These are phyloP conservation scores for Cryphonectria nitschkei DNA, from an alignment of 2,329 filamentous ascomycete species.

Conservation along the genomic window DNA sequence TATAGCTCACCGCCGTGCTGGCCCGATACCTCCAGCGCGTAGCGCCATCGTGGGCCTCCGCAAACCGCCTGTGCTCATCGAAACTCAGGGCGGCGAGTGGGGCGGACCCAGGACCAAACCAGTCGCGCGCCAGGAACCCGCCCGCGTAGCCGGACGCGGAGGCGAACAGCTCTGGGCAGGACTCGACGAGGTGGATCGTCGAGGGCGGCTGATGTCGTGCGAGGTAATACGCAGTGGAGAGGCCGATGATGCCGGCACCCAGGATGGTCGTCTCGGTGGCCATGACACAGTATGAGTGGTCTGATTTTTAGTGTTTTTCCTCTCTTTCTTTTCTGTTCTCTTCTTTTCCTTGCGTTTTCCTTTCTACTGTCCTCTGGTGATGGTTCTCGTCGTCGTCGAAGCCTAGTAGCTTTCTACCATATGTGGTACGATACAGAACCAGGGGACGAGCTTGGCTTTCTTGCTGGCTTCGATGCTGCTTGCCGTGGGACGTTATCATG, in stretches of 20 bases:
- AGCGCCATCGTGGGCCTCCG: conserved; percentile 60
- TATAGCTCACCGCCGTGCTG: conserved; percentile 62
- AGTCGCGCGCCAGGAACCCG: conserved; percentile 75
- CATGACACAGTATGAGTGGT: conserved; percentile 33
- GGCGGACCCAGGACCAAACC: conserved; percentile 64
- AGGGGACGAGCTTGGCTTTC: background rate
- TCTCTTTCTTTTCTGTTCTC: too few species aligned
- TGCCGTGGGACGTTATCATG: background rate
- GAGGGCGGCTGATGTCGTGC: conserved; percentile 50
- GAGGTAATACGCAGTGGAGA: conserved; percentile 74
- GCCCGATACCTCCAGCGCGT: conserved; percentile 54
- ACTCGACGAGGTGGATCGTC: conserved; percentile 52
- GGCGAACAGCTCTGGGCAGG: conserved; percentile 62
- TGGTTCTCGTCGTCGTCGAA: background rate
- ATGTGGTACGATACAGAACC: background rate
- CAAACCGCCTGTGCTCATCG: conserved; percentile 67
- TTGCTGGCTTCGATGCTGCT: background rate
- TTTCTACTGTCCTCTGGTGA: background rate
- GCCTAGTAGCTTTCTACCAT: background rate
- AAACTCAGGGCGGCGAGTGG: conserved; percentile 70
- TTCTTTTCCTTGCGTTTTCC: background rate
- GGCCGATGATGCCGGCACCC: conserved; percentile 71
- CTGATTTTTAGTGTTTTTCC: background rate
- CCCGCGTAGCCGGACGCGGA: conserved; percentile 76
- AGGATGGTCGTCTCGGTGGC: conserved; percentile 61